Conservation (phyloP, 768 basidiomycete species). For the Galerina sulciceps region DNA sequence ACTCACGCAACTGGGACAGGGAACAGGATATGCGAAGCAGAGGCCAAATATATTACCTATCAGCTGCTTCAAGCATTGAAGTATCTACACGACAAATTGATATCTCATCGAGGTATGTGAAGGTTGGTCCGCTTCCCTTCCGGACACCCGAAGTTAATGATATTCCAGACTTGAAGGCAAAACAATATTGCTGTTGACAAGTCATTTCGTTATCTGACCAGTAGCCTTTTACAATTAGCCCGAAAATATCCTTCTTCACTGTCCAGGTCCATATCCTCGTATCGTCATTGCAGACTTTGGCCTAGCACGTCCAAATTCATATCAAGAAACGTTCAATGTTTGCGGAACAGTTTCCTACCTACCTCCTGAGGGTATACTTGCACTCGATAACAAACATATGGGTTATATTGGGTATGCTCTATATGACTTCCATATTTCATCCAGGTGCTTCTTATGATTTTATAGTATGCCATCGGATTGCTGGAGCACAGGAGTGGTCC, state of each 20-base stretch:
- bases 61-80: conserved; percentile 74
- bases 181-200: background rate
- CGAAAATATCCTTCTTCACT: conserved; percentile 80
- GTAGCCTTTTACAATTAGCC: conserved; percentile 46
- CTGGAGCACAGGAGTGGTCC: conserved; percentile 83
- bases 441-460: background rate
- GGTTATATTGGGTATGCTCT: conserved; percentile 59
- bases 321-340: conserved; percentile 83
- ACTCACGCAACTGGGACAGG: conserved; percentile 56
- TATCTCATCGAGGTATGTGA: conserved; percentile 77
- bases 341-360: conserved; percentile 89
- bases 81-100: conserved; percentile 71
- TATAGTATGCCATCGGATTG: conserved; percentile 86
- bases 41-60: conserved; percentile 84
- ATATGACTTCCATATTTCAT: background rate
- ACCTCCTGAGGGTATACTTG: conserved; percentile 83
- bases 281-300: conserved; percentile 89
- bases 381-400: conserved; percentile 73
- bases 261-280: conserved; percentile 85
- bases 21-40: conserved; percentile 69
- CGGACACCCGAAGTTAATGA: background rate
- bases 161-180: conserved; percentile 65
- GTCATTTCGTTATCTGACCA: background rate
- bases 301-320: conserved; percentile 76
- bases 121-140: background rate